These are phyloP conservation scores for Cryptococcus floricola DNA, from an alignment of 1,284 basidiomycete genomes.

Conservation along the genomic window DNA sequence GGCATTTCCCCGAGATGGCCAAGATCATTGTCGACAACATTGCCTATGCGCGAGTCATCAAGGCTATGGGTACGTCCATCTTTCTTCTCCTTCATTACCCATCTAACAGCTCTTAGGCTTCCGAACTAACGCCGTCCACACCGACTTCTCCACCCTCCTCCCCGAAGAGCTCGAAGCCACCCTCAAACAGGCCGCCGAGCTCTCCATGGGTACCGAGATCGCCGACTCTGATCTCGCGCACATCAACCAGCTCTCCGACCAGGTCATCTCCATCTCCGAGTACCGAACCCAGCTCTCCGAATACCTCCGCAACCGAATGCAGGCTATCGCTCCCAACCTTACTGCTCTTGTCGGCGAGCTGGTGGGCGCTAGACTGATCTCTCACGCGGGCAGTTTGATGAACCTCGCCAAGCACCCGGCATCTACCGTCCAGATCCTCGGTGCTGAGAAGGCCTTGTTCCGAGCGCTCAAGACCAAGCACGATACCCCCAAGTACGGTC, in stretches of 20 bases:
- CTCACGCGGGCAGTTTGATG: constrained; percentile 91
- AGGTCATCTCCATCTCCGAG: constrained; percentile 90
- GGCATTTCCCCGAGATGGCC: constrained; percentile 99
- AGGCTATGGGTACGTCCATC: constrained; percentile 65
- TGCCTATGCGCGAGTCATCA: constrained; percentile 90
- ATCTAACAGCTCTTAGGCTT: constrained; percentile 57
- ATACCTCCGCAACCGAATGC: constrained; percentile 96
- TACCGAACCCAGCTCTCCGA: constrained; percentile 92
- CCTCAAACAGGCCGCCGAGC: constrained; percentile 86
- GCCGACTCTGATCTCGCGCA: constrained; percentile 91
- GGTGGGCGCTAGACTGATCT: constrained; percentile 92
- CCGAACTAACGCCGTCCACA: constrained; percentile 84
- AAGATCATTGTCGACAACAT: constrained; percentile 97
- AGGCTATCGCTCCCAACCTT: constrained; percentile 92
- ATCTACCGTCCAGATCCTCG: constrained; percentile 95
- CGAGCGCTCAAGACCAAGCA: constrained; percentile 98
- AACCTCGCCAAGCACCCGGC: constrained; percentile 95
- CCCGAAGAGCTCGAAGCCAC: constrained; percentile 92
- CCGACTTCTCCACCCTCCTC: constrained; percentile 81
- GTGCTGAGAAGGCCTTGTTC: constrained; percentile 98
- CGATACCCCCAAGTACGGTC: constrained; percentile 96
- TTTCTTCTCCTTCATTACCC: neutral
- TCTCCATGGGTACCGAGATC: constrained; percentile 99
- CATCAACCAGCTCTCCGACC: constrained; percentile 92
- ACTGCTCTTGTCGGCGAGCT: constrained; percentile 95